These are phyloP conservation scores for Epichloe aotearoae DNA, from an alignment of 2,329 filamentous ascomycete genomes.

Conservation along the genomic window DNA sequence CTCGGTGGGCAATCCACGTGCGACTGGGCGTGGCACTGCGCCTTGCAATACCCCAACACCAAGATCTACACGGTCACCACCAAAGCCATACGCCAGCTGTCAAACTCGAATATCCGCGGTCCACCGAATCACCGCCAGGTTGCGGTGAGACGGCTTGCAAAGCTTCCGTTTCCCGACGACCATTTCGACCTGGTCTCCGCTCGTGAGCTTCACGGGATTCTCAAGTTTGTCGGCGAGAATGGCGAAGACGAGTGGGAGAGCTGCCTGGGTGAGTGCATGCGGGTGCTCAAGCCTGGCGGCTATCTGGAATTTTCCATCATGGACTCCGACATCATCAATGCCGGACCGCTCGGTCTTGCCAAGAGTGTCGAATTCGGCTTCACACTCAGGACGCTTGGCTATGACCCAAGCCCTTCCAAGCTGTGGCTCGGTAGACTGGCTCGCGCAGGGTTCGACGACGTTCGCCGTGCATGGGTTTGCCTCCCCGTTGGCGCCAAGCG, in stretches of 20 bases:
- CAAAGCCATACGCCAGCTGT: conserved; percentile 54
- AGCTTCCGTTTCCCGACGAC: conserved; percentile 70
- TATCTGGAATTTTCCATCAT: conserved; percentile 84
- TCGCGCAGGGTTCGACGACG: conserved; percentile 62
- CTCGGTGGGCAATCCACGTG: conserved; percentile 73
- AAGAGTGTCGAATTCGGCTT: conserved; percentile 88
- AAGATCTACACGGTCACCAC: conserved; percentile 82
- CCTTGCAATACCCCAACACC: conserved; percentile 69
- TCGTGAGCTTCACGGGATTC: conserved; percentile 69
- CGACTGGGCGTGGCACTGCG: conserved; percentile 94
- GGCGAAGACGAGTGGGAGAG: conserved; percentile 76
- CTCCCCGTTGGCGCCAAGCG: conserved; percentile 59
- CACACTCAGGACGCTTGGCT: conserved; percentile 76
- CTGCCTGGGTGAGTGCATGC: conserved; percentile 74
- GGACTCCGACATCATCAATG: conserved; percentile 80
- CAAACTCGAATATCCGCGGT: conserved; percentile 64
- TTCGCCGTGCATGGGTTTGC: conserved; percentile 79
- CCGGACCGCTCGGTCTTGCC: conserved; percentile 65
- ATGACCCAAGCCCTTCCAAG: conserved; percentile 75
- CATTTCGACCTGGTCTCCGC: conserved; percentile 90
- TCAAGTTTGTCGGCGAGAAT: conserved; percentile 59
- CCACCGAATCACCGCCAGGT: conserved; percentile 80
- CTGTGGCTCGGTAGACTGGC: conserved; percentile 63
- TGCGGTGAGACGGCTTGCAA: conserved; percentile 61
- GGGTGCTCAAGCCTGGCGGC: conserved; percentile 83